Base-by-base conservation (phyloP, 1,284 basidiomycete species). In the Jaminaea rosea region DNA sequence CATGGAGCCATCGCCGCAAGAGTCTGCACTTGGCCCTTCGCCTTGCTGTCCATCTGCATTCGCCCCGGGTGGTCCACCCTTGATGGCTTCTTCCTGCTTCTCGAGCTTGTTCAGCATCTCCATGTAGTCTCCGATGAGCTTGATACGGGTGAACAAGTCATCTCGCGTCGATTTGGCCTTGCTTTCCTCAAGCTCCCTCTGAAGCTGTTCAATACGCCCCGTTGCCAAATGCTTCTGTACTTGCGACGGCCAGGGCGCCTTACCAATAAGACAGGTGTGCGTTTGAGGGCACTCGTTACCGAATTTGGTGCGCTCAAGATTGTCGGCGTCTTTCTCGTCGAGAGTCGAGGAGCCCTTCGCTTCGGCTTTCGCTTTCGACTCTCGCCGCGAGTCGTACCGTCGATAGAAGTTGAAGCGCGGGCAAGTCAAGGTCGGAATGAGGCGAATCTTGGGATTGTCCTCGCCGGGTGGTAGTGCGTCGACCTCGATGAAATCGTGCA, bases 401-500 rank as follows among this genome's bases (percentile, higher is more conserved):
- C 75, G 75, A 48, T 76, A 86, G 75, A 88, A 91, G 31, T 84
- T 85, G 69, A 96, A 84, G 28, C 84, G 83, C 23, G 91, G 89
- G 61, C 88, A 90, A 21, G 81, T 80, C 28, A 83, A 83, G 4
- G 86, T 77, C 19, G 85, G 84, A 19, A 88, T 77, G 21, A 92
- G 75, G 58, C 86, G 83, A 4, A 93, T 75, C 26, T 76, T 78
- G 2, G 67, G 64, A 3, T 88, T 86, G 49, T 78, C 72, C 13
- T 71, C 66, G 42, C 79, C 77, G 36, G 60, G 45, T 1, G 84
- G 78, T 2, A 77, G 75, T 80, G 84, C 85, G 63, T 86, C 84
- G 1, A 84, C 80, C 71, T 94, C 90, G 49, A 87, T 79, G 66
- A 86, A 93, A 69, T 97, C 93, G 60, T 88, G 82, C 39, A 79